Conservation (phyloP, 257 asterid genomes). For the Apocynum venetum region DNA sequence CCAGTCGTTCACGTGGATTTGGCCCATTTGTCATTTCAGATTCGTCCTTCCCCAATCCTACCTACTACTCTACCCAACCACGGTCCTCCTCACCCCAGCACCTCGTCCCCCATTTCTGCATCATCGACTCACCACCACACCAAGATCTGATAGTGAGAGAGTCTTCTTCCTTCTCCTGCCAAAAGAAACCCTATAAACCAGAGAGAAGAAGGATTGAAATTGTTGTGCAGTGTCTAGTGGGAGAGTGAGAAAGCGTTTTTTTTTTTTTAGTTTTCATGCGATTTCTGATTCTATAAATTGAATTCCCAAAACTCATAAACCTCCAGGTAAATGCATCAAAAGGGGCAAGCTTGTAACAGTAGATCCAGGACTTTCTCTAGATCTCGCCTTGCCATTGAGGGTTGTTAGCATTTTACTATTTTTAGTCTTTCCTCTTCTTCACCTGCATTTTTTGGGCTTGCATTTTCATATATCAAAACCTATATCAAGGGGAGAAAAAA, state of each 20-base stretch:
- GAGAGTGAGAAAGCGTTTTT: background rate
- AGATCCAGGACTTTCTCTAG: constrained; percentile 89
- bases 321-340: constrained; percentile 62
- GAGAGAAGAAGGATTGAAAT: background rate
- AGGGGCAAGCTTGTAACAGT: constrained; percentile 55
- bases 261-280: constrained; percentile 1
- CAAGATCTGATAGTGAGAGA: background rate
- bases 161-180: constrained; percentile 2
- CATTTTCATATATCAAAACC: background rate
- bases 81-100: background rate
- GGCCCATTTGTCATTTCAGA: constrained; percentile 19
- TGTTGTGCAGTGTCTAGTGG: background rate
- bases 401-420: constrained; percentile 32
- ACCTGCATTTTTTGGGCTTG: background rate
- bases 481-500: background rate
- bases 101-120: background rate
- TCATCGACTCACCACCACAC: too few species aligned
- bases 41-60: background rate
- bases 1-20: constrained; percentile 31
- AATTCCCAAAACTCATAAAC: background rate
- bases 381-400: constrained; percentile 89
- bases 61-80: background rate
- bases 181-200: background rate
- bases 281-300: constrained; percentile 23
- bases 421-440: background rate